phyloP scores from a whole-genome alignment of 208 protist species.

The Endotrypanum monterogeii region DNA sequence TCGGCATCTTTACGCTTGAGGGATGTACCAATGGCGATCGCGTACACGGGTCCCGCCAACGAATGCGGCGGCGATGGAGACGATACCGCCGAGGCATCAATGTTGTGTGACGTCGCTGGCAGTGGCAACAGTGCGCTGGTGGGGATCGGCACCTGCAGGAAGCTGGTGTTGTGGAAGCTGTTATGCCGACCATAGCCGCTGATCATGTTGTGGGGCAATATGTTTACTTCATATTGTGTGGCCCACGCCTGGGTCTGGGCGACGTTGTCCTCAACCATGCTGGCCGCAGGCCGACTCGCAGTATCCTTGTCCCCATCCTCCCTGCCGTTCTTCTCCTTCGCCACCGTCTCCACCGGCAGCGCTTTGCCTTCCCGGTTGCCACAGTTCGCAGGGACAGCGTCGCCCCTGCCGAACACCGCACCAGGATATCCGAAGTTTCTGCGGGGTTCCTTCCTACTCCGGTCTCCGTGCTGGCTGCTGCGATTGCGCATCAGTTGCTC shows the following conservation, averaged over 20 bases:
- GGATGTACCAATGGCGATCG: constrained; percentile 64
- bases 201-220: constrained; percentile 2
- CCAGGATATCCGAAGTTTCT: background rate
- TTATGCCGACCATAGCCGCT: background rate
- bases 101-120: background rate
- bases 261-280: background rate
- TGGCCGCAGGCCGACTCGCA: background rate
- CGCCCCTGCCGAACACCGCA: background rate
- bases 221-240: background rate
- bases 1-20: constrained; percentile 87
- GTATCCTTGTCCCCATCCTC: background rate
- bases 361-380: background rate
- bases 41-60: constrained; percentile 9
- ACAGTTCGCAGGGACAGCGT: background rate
- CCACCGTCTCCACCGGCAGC: background rate
- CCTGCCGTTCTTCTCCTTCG: background rate
- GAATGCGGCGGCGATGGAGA: background rate
- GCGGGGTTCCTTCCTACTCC: background rate
- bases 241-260: constrained; percentile 11
- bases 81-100: constrained; percentile 4
- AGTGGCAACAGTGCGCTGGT: constrained; percentile 3
- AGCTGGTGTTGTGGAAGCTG: constrained; percentile 8
- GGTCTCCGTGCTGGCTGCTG: background rate
- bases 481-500: constrained; percentile 1
- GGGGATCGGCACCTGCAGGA: constrained; percentile 15